Evolutionary conservation across 2,329 filamentous ascomycete species (phyloP).

Genomic region (Biscogniauxia sp.): DNA sequence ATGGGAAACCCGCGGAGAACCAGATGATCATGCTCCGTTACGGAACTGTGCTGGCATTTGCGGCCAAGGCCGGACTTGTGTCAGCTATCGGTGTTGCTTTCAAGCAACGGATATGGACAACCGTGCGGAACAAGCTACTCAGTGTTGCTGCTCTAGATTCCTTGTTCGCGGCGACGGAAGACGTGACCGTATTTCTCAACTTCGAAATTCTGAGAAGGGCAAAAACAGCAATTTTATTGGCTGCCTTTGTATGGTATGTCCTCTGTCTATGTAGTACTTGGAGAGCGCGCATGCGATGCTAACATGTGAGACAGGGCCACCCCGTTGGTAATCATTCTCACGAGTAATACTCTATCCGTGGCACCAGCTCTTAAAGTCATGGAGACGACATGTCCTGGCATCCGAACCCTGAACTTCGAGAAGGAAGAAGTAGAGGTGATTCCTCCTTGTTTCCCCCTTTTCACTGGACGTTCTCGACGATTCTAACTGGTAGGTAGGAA

Average conservation of each 20-base stretch:
- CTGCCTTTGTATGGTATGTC: slow-evolving; percentile 34
- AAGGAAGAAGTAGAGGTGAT: slow-evolving; percentile 32
- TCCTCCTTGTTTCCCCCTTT: not conserved
- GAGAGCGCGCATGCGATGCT: not conserved
- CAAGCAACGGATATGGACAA: slow-evolving; percentile 33
- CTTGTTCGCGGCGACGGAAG: slow-evolving; percentile 34
- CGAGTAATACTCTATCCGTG: slow-evolving; percentile 37
- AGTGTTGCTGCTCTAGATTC: slow-evolving; percentile 32
- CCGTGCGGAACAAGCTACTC: slow-evolving; percentile 30
- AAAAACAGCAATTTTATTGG: slow-evolving; percentile 34
- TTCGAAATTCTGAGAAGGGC: slow-evolving; percentile 32
- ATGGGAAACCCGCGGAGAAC: slow-evolving; percentile 32
- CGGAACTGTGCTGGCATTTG: slow-evolving; percentile 38
- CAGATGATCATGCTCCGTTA: slow-evolving; percentile 39
- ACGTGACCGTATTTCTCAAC: slow-evolving; percentile 30
- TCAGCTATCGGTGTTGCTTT: slow-evolving; percentile 35
- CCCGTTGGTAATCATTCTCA: slow-evolving; percentile 38
- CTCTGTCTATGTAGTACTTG: not conserved
- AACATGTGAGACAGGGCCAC: slow-evolving; percentile 26
- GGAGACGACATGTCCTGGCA: slow-evolving; percentile 28
- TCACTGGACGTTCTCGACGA: not conserved
- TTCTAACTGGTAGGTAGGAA: slow-evolving; percentile 15
- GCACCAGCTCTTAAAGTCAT: slow-evolving; percentile 20
- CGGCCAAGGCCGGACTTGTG: slow-evolving; percentile 38
- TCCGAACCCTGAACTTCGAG: slow-evolving; percentile 34